phyloP scores from a whole-genome alignment of 2,329 filamentous ascomycete species.

The Tympanopsis confertula region DNA sequence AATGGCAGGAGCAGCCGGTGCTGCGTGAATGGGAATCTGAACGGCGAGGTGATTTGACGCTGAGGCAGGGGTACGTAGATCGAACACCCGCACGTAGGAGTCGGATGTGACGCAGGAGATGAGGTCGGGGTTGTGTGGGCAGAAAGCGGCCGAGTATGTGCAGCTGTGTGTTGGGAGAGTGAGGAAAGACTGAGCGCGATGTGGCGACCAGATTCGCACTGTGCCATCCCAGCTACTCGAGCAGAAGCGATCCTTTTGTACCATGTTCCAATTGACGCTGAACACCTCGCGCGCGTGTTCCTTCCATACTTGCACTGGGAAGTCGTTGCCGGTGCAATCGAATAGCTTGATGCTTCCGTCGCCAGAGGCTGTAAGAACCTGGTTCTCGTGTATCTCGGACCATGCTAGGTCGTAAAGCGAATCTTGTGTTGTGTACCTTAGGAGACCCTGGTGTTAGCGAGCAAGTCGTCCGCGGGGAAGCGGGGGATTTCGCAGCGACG shows the following conservation, averaged over 20 bases:
- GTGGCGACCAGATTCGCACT: constrained; percentile 66
- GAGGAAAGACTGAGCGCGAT: constrained; percentile 59
- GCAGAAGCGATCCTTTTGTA: constrained; percentile 80
- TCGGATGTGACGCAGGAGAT: constrained; percentile 83
- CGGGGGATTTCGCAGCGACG: no score
- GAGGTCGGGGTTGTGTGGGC: constrained; percentile 73
- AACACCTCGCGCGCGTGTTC: constrained; percentile 92
- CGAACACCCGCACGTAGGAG: constrained; percentile 79
- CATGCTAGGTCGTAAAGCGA: constrained; percentile 89
- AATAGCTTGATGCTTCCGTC: constrained; percentile 94
- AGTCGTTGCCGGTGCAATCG: constrained; percentile 69
- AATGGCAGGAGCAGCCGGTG: constrained; percentile 29
- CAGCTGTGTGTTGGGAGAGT: constrained; percentile 87
- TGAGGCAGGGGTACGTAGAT: constrained; percentile 74
- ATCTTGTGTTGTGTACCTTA: constrained; percentile 90
- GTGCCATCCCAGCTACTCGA: constrained; percentile 94
- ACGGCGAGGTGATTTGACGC: constrained; percentile 79
- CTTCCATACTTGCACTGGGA: constrained; percentile 82
- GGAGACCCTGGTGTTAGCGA: no score
- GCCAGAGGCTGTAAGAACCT: constrained; percentile 77
- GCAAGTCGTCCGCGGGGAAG: no score
- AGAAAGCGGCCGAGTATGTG: constrained; percentile 87
- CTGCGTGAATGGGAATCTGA: constrained; percentile 68
- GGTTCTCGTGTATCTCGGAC: constrained; percentile 94
- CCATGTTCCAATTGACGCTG: constrained; percentile 81